Conservation (phyloP, 192 early-diverging fungal species). For the Gigaspora rosea region DNA sequence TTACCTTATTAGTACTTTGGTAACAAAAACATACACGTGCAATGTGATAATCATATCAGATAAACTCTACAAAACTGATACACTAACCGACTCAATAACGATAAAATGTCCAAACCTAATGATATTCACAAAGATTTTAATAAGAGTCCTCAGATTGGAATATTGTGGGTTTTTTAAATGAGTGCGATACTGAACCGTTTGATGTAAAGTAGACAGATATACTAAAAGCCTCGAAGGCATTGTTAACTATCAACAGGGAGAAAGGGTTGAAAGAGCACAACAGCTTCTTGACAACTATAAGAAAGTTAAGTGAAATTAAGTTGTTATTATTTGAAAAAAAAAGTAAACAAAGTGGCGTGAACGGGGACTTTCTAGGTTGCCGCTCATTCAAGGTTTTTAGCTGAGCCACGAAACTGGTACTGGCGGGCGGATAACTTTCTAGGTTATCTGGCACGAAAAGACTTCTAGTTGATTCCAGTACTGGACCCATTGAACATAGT, state of each 20-base stretch:
- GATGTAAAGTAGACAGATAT: background rate
- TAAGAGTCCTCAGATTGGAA: background rate
- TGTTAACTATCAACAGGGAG: too few relatives aligned
- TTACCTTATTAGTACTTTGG: too few relatives aligned
- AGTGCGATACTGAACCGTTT: background rate
- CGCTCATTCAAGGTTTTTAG: constrained; percentile 24
- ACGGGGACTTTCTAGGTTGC: background rate
- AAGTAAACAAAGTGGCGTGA: background rate
- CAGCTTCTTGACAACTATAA: too few relatives aligned
- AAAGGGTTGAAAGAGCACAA: too few relatives aligned
- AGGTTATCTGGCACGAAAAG: constrained; percentile 21
- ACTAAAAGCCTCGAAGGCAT: background rate
- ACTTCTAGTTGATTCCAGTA: constrained; percentile 21
- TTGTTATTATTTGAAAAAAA: background rate
- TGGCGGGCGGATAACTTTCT: constrained; percentile 28
- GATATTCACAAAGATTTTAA: background rate
- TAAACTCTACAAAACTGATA: too few relatives aligned
- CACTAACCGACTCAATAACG: too few relatives aligned
- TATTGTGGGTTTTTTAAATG: background rate
- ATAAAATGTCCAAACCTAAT: background rate
- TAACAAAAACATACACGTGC: too few relatives aligned
- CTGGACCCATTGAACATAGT: constrained; percentile 15
- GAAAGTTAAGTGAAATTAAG: too few relatives aligned
- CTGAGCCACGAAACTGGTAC: constrained; percentile 31
- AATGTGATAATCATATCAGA: too few relatives aligned